A percentile compares a stretch with the other conserved stretches of the same genome.
Evolutionary conservation across 179 eudicot genomes (phyloP).

Genomic region (Nepenthes alata): DNA sequence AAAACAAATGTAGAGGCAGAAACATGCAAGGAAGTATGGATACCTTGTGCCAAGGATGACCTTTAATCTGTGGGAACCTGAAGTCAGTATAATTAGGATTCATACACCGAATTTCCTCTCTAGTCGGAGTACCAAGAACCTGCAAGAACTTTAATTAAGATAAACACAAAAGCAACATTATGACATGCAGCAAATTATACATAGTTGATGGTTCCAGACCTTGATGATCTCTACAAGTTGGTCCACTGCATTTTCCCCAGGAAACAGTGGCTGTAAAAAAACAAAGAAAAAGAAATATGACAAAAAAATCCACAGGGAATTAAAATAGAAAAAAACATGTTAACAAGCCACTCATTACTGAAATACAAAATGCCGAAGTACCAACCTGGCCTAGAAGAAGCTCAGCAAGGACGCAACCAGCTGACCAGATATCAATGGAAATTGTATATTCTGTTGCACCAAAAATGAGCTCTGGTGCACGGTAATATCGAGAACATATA

Average conservation of each 20-base stretch:
- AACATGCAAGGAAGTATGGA: neutral
- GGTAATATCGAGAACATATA: constrained; percentile 81
- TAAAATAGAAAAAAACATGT: constrained; percentile 3
- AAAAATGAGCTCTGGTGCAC: constrained; percentile 82
- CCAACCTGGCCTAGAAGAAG: constrained; percentile 68
- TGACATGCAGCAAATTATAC: neutral
- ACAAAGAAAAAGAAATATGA: neutral
- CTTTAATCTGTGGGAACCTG: constrained; percentile 87
- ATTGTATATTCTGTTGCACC: constrained; percentile 83
- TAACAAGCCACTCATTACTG: neutral
- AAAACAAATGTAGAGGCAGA: too few relatives aligned
- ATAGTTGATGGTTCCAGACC: constrained; percentile 25
- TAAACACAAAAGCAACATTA: neutral
- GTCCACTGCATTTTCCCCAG: constrained; percentile 90
- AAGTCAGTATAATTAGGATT: constrained; percentile 82
- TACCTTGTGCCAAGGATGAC: constrained; percentile 98
- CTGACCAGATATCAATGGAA: constrained; percentile 89
- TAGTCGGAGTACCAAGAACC: constrained; percentile 95
- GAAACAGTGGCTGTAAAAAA: constrained; percentile 60
- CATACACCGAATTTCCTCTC: constrained; percentile 96
- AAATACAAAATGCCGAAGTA: neutral
- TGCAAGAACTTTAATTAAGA: constrained; percentile 10
- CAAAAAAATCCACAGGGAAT: neutral
- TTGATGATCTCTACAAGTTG: constrained; percentile 85
- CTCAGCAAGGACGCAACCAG: constrained; percentile 90